Evolutionary conservation across 2,329 filamentous ascomycete genomes (phyloP).

Genomic region (Aspergillus flavus): DNA sequence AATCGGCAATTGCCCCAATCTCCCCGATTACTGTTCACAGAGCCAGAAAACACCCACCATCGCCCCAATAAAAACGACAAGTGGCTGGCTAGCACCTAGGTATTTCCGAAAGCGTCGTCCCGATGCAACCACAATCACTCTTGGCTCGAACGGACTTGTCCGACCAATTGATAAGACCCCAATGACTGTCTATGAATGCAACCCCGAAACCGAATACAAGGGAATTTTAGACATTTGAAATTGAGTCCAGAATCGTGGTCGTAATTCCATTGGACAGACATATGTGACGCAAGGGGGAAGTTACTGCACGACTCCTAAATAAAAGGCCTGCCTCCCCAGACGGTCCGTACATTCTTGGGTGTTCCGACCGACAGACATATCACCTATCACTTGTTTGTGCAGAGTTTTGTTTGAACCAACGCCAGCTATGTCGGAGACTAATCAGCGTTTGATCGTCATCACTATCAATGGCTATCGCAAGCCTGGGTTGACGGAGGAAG

Average conservation of each 20-base stretch:
- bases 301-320: neutral
- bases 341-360: neutral
- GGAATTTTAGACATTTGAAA: neutral
- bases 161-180: neutral
- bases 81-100: neutral
- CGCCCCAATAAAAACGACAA: neutral
- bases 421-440: neutral
- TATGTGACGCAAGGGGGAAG: neutral
- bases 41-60: neutral
- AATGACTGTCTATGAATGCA: neutral
- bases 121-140: neutral
- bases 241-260: neutral
- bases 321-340: neutral
- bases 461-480: slow-evolving; percentile 36
- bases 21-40: neutral
- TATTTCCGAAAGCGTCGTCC: neutral
- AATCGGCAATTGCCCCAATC: neutral
- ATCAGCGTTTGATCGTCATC: slow-evolving; percentile 14
- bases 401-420: neutral
- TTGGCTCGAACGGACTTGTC: neutral
- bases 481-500: slow-evolving; percentile 31
- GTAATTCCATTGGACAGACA: neutral
- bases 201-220: neutral
- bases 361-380: no score
- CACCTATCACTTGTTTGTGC: neutral